These are phyloP conservation scores for Botryotinia narcissicola DNA, from an alignment of 2,329 filamentous ascomycete genomes.

Conservation along the genomic window DNA sequence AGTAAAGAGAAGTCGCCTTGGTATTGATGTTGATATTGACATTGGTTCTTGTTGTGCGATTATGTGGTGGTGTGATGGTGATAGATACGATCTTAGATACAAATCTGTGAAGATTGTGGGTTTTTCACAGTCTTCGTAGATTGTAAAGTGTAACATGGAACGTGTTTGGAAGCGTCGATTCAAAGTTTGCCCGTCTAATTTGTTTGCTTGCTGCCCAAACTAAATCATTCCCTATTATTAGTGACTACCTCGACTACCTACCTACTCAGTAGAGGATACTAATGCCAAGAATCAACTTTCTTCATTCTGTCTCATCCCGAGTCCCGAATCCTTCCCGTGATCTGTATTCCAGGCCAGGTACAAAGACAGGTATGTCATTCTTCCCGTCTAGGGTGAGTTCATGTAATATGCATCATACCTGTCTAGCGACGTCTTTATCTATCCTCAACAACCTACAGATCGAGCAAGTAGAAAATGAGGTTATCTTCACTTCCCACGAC, in stretches of 20 bases:
- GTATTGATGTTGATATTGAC: background rate
- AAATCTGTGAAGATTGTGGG: background rate
- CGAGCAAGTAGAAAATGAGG: background rate
- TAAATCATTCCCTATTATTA: too few species aligned
- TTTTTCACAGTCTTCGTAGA: background rate
- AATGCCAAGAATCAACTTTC: background rate
- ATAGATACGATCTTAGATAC: background rate
- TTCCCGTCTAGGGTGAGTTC: background rate
- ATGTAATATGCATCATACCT: background rate
- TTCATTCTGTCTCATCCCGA: background rate
- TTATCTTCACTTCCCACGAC: background rate
- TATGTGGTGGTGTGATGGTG: background rate
- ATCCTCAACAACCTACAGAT: background rate
- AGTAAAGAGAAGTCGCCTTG: background rate
- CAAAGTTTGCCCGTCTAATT: background rate
- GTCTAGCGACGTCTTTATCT: too few species aligned
- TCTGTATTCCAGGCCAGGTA: too few species aligned
- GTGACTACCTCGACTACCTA: too few species aligned
- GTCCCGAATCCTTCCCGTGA: background rate
- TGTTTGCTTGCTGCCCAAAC: constrained; percentile 2
- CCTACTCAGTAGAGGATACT: background rate
- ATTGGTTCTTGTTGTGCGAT: background rate
- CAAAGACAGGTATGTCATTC: background rate
- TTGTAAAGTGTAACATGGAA: background rate
- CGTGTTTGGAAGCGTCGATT: background rate